These are phyloP conservation scores for Cordyceps javanica DNA, from an alignment of 2,329 filamentous ascomycete genomes.

Conservation along the genomic window DNA sequence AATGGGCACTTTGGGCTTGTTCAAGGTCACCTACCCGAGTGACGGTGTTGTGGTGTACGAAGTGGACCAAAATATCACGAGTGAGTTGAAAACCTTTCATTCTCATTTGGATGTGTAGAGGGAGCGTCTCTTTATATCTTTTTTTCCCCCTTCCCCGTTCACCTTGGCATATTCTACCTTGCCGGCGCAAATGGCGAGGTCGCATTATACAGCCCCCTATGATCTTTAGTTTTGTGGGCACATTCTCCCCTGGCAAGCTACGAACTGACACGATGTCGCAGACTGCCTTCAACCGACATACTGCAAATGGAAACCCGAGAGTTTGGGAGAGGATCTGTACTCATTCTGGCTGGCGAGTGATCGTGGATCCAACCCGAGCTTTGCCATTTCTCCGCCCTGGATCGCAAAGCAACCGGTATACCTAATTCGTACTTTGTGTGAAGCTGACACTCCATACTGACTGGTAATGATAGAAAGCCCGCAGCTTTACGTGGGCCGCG, in stretches of 20 bases:
- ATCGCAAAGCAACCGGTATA: constrained; percentile 21
- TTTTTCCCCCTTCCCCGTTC: background rate
- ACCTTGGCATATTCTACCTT: background rate
- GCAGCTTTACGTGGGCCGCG: constrained; percentile 21
- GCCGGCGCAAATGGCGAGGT: background rate
- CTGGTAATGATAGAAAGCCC: constrained; percentile 15
- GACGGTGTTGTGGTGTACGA: constrained; percentile 25
- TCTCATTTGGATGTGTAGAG: background rate
- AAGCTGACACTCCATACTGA: background rate
- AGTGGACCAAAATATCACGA: constrained; percentile 24
- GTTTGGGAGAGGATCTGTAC: constrained; percentile 23
- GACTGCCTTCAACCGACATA: constrained; percentile 17
- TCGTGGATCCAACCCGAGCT: constrained; percentile 19
- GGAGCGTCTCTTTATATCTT: background rate
- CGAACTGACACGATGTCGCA: constrained; percentile 15
- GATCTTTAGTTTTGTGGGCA: constrained; percentile 7
- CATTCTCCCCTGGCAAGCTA: background rate
- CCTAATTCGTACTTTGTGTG: background rate
- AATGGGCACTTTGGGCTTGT: constrained; percentile 23
- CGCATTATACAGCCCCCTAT: background rate
- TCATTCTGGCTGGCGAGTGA: constrained; percentile 24
- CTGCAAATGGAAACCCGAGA: constrained; percentile 25
- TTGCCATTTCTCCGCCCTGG: constrained; percentile 28
- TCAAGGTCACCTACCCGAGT: constrained; percentile 25
- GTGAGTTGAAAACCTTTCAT: constrained; percentile 16